phyloP scores from a whole-genome alignment of 2,329 filamentous ascomycete species.

The Alternaria triticimaculans region DNA sequence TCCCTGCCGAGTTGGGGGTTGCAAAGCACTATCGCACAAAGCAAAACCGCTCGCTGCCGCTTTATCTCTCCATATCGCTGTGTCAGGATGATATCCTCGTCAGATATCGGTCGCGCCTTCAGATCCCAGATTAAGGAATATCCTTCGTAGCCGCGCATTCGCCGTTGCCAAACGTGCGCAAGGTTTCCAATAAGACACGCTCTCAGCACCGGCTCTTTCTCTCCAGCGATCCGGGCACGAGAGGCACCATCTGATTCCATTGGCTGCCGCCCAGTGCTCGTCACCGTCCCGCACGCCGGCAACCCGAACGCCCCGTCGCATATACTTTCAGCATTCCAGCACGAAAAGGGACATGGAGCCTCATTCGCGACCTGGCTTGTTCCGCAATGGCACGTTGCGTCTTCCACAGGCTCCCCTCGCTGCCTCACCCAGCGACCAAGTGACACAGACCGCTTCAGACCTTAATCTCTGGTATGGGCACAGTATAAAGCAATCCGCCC shows the following conservation, averaged over 20 bases:
- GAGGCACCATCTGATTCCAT: slow-evolving; percentile 35
- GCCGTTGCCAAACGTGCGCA: slow-evolving; percentile 38
- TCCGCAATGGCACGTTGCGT: slow-evolving; percentile 43
- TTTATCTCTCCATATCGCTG: slow-evolving; percentile 19
- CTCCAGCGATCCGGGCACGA: slow-evolving; percentile 43
- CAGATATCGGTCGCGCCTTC: slow-evolving; percentile 17
- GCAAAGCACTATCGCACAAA: not conserved
- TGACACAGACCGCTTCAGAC: slow-evolving; percentile 35
- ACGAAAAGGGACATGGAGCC: slow-evolving; percentile 44
- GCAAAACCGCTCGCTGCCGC: slow-evolving; percentile 6
- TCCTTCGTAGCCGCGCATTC: slow-evolving; percentile 32
- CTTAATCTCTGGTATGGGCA: slow-evolving; percentile 25
- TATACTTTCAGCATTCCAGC: slow-evolving; percentile 45
- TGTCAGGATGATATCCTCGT: slow-evolving; percentile 26
- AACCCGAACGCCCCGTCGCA: slow-evolving; percentile 35
- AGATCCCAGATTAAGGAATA: slow-evolving; percentile 24
- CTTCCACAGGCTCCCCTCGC: slow-evolving; percentile 46
- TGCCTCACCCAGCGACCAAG: slow-evolving; percentile 29
- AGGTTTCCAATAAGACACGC: slow-evolving; percentile 32
- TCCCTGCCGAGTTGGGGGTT: not conserved
- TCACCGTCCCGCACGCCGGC: slow-evolving; percentile 30
- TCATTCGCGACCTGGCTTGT: slow-evolving; percentile 42
- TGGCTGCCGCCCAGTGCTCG: slow-evolving; percentile 32
- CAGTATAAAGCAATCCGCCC: slow-evolving; percentile 36
- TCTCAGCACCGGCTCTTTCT: slow-evolving; percentile 35